Percentiles rank a stretch among this genome's conserved stretches.
These are phyloP conservation scores for Ogataea hybrid DNA, from an alignment of 1,139 yeast genomes.

Conservation along the genomic window DNA sequence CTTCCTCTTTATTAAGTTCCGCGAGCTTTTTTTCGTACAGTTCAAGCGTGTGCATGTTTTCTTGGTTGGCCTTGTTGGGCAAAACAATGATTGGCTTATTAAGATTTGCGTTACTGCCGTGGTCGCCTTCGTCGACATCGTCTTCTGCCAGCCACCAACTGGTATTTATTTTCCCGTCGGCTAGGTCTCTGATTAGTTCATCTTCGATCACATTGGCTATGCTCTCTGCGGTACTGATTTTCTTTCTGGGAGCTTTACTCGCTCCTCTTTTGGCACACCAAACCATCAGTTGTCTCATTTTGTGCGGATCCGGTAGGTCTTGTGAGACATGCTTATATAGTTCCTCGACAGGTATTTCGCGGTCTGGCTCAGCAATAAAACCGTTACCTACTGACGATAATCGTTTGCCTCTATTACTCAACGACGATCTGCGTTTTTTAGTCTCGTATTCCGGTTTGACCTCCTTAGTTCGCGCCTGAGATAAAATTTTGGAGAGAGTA, in stretches of 20 bases:
- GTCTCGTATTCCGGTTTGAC: not conserved
- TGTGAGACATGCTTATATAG: conserved; percentile 63
- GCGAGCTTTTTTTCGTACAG: conserved; percentile 45
- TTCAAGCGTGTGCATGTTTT: conserved; percentile 46
- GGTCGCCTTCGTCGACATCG: conserved; percentile 24
- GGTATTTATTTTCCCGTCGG: conserved; percentile 56
- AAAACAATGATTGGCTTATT: conserved; percentile 32
- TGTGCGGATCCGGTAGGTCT: conserved; percentile 67
- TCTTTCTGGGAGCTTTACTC: conserved; percentile 21
- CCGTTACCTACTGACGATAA: conserved; percentile 78
- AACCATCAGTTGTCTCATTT: conserved; percentile 64
- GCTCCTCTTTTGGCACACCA: conserved; percentile 63
- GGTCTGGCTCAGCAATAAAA: conserved; percentile 65
- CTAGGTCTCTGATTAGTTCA: conserved; percentile 57
- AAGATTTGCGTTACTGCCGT: conserved; percentile 27
- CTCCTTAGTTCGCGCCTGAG: conserved; percentile 23
- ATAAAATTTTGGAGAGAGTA: conserved; percentile 27
- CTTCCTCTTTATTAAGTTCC: conserved; percentile 45
- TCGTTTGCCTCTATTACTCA: conserved; percentile 63
- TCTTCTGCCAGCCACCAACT: conserved; percentile 61
- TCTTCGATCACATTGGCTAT: conserved; percentile 67
- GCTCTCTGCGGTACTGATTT: conserved; percentile 40
- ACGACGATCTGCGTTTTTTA: conserved; percentile 43
- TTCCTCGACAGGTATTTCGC: conserved; percentile 53
- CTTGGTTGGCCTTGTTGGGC: conserved; percentile 59